Percentiles rank a stretch among this genome's conserved stretches.
Evolutionary conservation across 2,329 filamentous ascomycete species (phyloP).

Genomic region (Penicillium sp.): DNA sequence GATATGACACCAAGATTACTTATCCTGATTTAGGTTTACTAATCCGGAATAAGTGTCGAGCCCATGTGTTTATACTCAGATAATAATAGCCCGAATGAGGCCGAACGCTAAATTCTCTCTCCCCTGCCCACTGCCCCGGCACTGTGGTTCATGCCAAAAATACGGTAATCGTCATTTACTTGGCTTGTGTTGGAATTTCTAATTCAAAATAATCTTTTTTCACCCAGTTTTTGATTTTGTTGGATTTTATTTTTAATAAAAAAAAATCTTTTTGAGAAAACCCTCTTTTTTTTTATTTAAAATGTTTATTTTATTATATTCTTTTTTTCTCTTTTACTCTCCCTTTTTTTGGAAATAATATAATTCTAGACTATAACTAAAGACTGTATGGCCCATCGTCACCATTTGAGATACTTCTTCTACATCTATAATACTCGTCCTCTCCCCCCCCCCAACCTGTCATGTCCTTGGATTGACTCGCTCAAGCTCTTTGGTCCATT

Average conservation of each 20-base stretch:
- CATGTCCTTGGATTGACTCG: slow-evolving; percentile 4
- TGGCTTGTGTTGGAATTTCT: slow-evolving; percentile 3
- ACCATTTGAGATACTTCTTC: slow-evolving; percentile 6
- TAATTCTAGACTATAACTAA: slow-evolving; percentile 15
- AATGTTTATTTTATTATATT: neutral
- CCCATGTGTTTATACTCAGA: neutral
- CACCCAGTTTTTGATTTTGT: neutral
- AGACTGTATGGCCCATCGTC: slow-evolving; percentile 11
- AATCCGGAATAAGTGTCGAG: neutral
- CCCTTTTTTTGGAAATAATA: neutral
- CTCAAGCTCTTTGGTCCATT: neutral
- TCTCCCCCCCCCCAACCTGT: slow-evolving; percentile 8
- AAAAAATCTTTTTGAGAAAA: slow-evolving; percentile 1
- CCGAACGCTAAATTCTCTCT: slow-evolving; percentile 13
- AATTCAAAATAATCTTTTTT: neutral
- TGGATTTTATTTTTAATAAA: slow-evolving; percentile 4
- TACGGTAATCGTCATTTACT: slow-evolving; percentile 8
- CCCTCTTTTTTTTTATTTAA: slow-evolving; percentile 6
- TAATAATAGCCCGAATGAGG: slow-evolving; percentile 5
- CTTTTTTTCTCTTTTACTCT: neutral
- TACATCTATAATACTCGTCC: slow-evolving; percentile 22
- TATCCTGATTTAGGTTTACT: neutral
- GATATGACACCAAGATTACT: neutral
- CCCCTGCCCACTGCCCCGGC: slow-evolving; percentile 15
- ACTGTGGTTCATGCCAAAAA: slow-evolving; percentile 5